Conservation (phyloP, 73 alveolate genomes). For the Uronychia binucleata region DNA sequence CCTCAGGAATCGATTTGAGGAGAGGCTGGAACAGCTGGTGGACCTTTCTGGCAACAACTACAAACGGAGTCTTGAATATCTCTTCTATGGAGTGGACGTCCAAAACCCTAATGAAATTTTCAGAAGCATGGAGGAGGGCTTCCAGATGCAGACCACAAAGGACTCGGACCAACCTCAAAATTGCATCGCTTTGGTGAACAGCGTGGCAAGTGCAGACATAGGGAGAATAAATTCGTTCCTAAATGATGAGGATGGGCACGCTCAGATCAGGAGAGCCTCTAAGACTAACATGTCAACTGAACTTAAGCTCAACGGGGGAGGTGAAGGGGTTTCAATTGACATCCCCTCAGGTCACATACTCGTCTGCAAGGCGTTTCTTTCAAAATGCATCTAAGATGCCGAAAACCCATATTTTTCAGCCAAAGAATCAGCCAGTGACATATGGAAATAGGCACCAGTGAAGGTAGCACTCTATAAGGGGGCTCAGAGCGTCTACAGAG, state of each 20-base stretch:
- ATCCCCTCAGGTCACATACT: conserved; percentile 81
- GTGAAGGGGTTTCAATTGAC: neutral
- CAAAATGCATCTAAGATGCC: conserved; percentile 69
- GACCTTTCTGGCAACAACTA: conserved; percentile 65
- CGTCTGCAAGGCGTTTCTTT: conserved; percentile 83
- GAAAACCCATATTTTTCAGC: conserved; percentile 62
- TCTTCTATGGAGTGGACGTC: conserved; percentile 85
- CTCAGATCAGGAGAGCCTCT: conserved; percentile 44
- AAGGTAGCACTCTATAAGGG: conserved; percentile 41
- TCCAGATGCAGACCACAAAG: conserved; percentile 68
- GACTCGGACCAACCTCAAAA: conserved; percentile 54
- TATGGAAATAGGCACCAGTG: conserved; percentile 66
- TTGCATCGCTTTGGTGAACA: conserved; percentile 72
- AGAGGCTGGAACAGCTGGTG: conserved; percentile 66
- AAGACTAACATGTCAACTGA: conserved; percentile 10
- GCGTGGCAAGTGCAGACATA: conserved; percentile 79
- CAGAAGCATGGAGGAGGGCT: conserved; percentile 87
- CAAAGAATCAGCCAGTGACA: conserved; percentile 62
- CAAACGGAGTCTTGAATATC: conserved; percentile 77
- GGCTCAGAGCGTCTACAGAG: conserved; percentile 73
- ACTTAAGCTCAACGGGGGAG: neutral
- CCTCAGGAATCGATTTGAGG: conserved; percentile 77
- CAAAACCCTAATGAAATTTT: conserved; percentile 72
- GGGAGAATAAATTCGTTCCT: conserved; percentile 61
- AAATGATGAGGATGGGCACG: conserved; percentile 55